Base-by-base conservation (phyloP, 2,329 filamentous ascomycete genomes). In the Chaetothyriales sp. region DNA sequence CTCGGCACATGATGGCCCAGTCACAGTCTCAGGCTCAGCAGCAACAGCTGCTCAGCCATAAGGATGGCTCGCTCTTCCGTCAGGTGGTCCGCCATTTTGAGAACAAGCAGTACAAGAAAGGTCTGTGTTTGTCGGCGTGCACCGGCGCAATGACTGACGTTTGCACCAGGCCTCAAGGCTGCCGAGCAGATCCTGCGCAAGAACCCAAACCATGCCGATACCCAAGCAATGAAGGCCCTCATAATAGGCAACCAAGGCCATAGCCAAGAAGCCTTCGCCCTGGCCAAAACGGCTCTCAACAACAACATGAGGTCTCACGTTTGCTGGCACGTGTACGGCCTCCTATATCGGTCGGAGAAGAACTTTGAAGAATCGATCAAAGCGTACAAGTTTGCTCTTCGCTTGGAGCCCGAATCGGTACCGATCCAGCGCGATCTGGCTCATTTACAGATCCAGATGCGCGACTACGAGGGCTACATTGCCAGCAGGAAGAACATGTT, bases 281-380 rank as follows among this genome's bases (percentile, higher is more conserved):
- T 98, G 53, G 90, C 86, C 63, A 98, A 95, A 71, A 79, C 88
- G 58, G 92, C 93, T 32, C 75, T 98, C 61, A 88, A 84, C 59
- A 87, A 89, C 62, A 89, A 96, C 67, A 96, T 98, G 89, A 95
- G 93, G 73, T 95, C 89, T 62, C 90, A 96, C 70, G 89, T 98
- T 62, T 96, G 89, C 75, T 98, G 92, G 92, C 93, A 98, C 69
- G 92, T 98, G 54, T 98, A 96, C 67, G 92, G 93, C 28, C 71
- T 98, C 59, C 77, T 98, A 48, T 96, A 94, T 70, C 83, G 90
- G 48, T 83, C 86, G 47, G 84, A 85, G 64, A 96, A 96, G 76
- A 96, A 98, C 70, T 96, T 93, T 62, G 92, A 96, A 67, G 92
- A 96, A 71, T 90, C 93, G 8, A 95, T 95, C 72, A 96, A 96